These are phyloP conservation scores for Stephania cephalantha DNA, from an alignment of 164 flowering plant genomes.

Conservation along the genomic window DNA sequence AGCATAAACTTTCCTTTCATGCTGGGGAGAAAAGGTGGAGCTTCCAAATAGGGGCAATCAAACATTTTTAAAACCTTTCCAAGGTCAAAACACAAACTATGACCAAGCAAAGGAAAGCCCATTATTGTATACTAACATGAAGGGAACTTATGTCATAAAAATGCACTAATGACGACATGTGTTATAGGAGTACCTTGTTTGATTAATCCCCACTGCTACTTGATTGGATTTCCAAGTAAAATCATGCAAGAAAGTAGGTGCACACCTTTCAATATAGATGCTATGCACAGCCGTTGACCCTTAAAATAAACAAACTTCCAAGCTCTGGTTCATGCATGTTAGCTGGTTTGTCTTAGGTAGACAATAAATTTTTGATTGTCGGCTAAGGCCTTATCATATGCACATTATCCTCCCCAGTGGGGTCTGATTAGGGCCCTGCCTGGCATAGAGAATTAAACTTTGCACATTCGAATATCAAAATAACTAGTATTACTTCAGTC, in stretches of 20 bases:
- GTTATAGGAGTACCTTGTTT: background rate
- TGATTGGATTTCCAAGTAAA: slow-evolving; percentile 8
- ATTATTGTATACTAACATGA: background rate
- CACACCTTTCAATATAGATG: background rate
- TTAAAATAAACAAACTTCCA: slow-evolving; percentile 1
- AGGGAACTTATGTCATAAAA: background rate
- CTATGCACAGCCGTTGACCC: slow-evolving; percentile 10
- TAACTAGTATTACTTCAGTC: background rate
- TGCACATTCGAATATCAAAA: background rate
- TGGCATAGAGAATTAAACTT: background rate
- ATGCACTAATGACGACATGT: background rate
- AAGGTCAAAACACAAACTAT: background rate
- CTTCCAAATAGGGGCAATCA: no score
- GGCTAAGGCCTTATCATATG: background rate
- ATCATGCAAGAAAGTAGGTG: slow-evolving; percentile 13
- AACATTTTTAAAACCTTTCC: no score
- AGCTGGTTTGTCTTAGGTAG: slow-evolving; percentile 2
- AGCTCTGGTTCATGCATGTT: slow-evolving; percentile 8
- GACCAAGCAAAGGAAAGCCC: background rate
- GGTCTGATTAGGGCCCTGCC: background rate
- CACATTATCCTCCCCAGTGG: background rate
- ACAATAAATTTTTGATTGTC: slow-evolving; percentile 1
- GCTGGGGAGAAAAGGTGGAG: no score
- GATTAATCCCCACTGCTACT: slow-evolving; percentile 3
- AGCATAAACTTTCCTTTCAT: no score